Base-by-base conservation (phyloP, 257 asterid genomes). In the Forsythia suspensa region DNA sequence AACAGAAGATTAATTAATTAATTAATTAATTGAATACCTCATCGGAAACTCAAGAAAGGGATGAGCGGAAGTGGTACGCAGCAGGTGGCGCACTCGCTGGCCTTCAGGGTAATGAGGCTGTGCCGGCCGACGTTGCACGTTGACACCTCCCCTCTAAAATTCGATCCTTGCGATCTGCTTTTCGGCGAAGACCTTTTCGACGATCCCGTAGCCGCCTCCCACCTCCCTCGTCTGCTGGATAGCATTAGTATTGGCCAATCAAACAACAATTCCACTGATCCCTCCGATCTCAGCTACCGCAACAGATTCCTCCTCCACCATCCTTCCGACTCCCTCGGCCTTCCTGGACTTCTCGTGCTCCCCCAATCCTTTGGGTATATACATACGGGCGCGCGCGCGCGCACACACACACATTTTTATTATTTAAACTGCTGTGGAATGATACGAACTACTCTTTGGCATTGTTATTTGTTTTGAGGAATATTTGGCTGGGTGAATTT, bases 141-240 rank as follows among this genome's bases (percentile, higher is more conserved):
- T 29, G 97, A 92, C 75, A 88, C 86, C 46, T 77, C 90, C 40
- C 89, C 97, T 57, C 93, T 95, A 73, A 90, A 87, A 65, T 93
- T 95, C 88, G 96, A 95, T 78, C 97, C 97, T 41, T 81, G 90
- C 79, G 98, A 95, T 87, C 89, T 95, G 83, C 89, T 93, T 74
- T 90, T 92, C 89, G 97, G 99, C 73, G 98, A 95, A 81, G 97
- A 95, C 86, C 89, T 93, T 38, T 95, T 93, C 84, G 96, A 93
- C 85, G 95, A 93, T 85, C 91, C 97, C 29, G 21, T 86, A 36
- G 97, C 99, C 77, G 92, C 97, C 63, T 63, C 89, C 51, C 82
- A 91, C 75, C 92, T 89, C 77, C 91, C 94, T 75, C 96, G 92
- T 43, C 93, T 93, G 66, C 91, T 92, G 55, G 77, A 81, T 6